Evolutionary conservation across 148 eudicot species (phyloP).

Genomic region (Rhododendron williamsianum): DNA sequence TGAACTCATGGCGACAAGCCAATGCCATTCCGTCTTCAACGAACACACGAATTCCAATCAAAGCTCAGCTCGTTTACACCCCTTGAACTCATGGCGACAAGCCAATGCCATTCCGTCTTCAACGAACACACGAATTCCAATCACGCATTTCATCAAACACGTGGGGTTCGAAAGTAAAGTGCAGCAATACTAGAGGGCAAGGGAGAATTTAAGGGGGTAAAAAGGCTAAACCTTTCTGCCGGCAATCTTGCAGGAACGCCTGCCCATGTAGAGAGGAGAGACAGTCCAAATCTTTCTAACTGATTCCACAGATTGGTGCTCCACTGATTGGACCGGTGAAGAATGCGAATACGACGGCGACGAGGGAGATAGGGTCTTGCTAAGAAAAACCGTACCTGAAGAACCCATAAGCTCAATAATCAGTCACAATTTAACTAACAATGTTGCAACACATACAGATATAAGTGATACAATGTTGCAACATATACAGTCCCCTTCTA

Average conservation of each 20-base stretch:
- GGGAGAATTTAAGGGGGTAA: neutral
- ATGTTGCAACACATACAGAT: neutral
- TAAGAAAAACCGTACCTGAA: slow-evolving; percentile 37
- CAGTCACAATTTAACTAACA: neutral
- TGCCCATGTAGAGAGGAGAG: slow-evolving; percentile 80
- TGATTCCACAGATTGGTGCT: slow-evolving; percentile 14
- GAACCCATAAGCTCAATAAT: slow-evolving; percentile 13
- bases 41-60: slow-evolving; percentile 7
- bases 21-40: neutral
- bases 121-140: slow-evolving; percentile 4
- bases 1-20: neutral
- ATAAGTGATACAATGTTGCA: neutral
- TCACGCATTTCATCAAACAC: slow-evolving; percentile 38
- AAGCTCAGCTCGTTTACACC: too few species aligned
- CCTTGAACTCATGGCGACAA: neutral
- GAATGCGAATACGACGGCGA: slow-evolving; percentile 27
- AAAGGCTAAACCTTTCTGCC: slow-evolving; percentile 56
- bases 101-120: neutral
- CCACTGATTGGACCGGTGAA: slow-evolving; percentile 23
- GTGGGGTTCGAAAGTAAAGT: slow-evolving; percentile 21
- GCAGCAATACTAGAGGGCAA: neutral
- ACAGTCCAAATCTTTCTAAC: slow-evolving; percentile 64
- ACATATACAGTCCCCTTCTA: too few species aligned
- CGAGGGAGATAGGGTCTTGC: slow-evolving; percentile 28
- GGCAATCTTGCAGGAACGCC: slow-evolving; percentile 86